phyloP scores from a whole-genome alignment of 345 rosid species.

The Laguncularia racemosa region DNA sequence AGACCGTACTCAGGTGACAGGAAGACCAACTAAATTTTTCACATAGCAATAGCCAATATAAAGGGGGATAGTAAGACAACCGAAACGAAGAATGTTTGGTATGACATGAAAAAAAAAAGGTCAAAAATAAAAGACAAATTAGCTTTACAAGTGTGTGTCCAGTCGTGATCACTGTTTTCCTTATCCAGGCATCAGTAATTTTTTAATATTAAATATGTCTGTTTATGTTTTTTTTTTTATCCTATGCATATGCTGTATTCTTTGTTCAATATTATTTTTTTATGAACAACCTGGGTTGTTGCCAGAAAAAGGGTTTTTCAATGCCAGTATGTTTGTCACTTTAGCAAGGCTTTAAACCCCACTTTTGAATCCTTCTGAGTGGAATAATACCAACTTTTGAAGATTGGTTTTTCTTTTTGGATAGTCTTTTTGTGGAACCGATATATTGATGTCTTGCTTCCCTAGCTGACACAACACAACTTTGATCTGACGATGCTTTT shows the following conservation, averaged over 20 bases:
- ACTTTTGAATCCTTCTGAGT: no score
- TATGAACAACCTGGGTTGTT: conserved; percentile 4
- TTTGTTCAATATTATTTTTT: not conserved
- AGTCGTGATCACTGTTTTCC: not conserved
- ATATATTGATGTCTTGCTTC: no score
- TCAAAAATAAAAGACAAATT: conserved; percentile 5
- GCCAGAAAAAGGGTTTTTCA: conserved; percentile 3
- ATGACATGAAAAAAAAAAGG: not conserved
- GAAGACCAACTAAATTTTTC: not conserved
- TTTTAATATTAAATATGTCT: not conserved
- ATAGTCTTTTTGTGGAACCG: no score
- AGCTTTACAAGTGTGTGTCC: not conserved
- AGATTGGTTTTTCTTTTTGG: no score
- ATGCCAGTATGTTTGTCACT: not conserved
- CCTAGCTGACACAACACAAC: no score
- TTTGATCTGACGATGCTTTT: no score
- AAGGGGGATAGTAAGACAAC: not conserved
- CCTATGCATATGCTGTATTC: no score
- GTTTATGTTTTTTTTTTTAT: not conserved
- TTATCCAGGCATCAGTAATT: conserved; percentile 4
- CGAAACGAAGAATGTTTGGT: conserved; percentile 10
- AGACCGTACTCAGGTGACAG: no score
- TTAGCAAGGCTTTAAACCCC: no score
- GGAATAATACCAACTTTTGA: no score
- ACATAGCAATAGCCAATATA: not conserved